Evolutionary conservation across 2,329 filamentous ascomycete species (phyloP).

Genomic region (Diaporthe longicolla): DNA sequence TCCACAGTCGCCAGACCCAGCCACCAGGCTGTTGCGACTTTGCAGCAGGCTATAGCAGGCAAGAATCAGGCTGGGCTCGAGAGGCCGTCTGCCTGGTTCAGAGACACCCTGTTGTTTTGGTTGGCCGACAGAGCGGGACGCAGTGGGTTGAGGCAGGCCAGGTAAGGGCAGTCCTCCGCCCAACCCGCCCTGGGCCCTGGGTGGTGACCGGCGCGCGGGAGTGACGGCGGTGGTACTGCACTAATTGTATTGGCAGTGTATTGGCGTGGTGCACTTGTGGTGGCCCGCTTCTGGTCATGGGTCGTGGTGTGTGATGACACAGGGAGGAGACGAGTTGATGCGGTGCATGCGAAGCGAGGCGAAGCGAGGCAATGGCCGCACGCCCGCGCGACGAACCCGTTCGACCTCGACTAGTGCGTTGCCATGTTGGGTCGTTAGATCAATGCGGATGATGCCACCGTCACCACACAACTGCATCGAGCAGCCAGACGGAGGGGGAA

Average conservation of each 20-base stretch:
- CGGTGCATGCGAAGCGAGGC: slow-evolving; percentile 19
- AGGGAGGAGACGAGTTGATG: slow-evolving; percentile 22
- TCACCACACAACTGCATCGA: background rate
- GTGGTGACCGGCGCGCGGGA: background rate
- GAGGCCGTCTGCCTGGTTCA: slow-evolving; percentile 7
- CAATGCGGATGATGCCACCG: slow-evolving; percentile 30
- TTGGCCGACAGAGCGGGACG: slow-evolving; percentile 17
- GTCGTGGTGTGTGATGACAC: slow-evolving; percentile 1
- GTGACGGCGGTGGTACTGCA: slow-evolving; percentile 6
- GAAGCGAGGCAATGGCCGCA: slow-evolving; percentile 28
- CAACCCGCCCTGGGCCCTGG: background rate
- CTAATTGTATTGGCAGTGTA: slow-evolving; percentile 2
- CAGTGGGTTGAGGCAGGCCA: background rate
- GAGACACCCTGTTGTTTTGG: background rate
- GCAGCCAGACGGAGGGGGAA: background rate
- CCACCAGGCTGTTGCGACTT: too few species aligned
- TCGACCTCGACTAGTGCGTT: slow-evolving; percentile 13
- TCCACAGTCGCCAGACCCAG: slow-evolving; percentile 10
- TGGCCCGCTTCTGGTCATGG: slow-evolving; percentile 26
- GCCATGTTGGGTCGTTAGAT: slow-evolving; percentile 24
- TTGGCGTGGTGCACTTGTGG: background rate
- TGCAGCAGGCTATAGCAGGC: background rate
- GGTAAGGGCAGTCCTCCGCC: background rate
- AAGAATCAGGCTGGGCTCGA: background rate
- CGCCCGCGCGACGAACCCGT: slow-evolving; percentile 23